A percentile compares a stretch with the other conserved stretches of the same genome.
These are phyloP conservation scores for Fusarium vanettenii DNA, from an alignment of 2,329 filamentous ascomycete genomes.

Conservation along the genomic window DNA sequence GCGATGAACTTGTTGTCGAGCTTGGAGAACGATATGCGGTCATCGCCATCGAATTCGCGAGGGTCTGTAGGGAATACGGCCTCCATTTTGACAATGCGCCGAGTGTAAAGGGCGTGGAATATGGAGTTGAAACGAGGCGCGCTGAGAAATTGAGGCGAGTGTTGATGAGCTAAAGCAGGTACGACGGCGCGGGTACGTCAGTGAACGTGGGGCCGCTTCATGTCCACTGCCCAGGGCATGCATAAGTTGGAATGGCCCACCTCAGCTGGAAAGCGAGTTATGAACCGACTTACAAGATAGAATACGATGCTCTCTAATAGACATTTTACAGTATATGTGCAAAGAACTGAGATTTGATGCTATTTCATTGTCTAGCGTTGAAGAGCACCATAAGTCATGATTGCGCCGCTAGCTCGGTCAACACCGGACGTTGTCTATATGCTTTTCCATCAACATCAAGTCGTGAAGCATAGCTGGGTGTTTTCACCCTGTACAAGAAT, in stretches of 20 bases:
- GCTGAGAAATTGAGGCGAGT: conserved; percentile 3
- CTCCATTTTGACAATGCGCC: conserved; percentile 44
- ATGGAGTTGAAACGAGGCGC: neutral
- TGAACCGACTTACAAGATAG: neutral
- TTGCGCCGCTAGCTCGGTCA: neutral
- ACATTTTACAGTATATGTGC: neutral
- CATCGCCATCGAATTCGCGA: conserved; percentile 78
- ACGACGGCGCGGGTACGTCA: conserved; percentile 41
- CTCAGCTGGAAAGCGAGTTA: neutral
- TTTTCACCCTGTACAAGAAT: neutral
- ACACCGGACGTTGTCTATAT: conserved; percentile 14
- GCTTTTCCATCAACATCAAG: conserved; percentile 20
- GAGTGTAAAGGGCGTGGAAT: neutral
- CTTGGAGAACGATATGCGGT: conserved; percentile 88
- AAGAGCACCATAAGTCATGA: neutral
- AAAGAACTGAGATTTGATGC: neutral
- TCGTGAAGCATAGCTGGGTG: conserved; percentile 6
- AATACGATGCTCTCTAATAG: neutral
- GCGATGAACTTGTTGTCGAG: conserved; percentile 85
- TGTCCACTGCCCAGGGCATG: neutral
- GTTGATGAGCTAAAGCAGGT: conserved; percentile 18
- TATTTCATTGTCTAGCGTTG: neutral
- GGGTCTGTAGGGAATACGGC: conserved; percentile 67
- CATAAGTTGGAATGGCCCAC: neutral
- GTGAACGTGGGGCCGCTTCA: conserved; percentile 30